A percentile compares a stretch with the other conserved stretches of the same genome.
Evolutionary conservation across 75 land plant species (phyloP).

Genomic region (Larix kaempferi): DNA sequence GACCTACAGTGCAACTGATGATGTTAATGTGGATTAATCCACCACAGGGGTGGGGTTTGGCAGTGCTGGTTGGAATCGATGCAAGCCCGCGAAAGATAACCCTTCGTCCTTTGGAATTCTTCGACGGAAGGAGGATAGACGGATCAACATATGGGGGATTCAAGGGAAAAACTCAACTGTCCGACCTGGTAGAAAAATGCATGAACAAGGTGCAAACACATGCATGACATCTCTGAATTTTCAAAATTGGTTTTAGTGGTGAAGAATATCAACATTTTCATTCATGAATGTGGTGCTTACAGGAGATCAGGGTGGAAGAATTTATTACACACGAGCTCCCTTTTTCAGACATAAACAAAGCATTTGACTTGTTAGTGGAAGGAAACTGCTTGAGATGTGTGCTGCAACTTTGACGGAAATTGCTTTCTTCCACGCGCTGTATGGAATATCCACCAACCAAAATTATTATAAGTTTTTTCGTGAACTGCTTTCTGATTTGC

Average conservation of each 20-base stretch:
- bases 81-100: constrained; percentile 4
- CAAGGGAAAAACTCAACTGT: constrained; percentile 15
- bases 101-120: constrained; percentile 11
- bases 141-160: constrained; percentile 22
- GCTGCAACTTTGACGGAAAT: too few relatives aligned
- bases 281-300: not conserved
- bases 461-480: too few relatives aligned
- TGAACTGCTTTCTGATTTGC: too few relatives aligned
- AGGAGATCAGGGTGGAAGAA: constrained; percentile 32
- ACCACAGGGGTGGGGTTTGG: constrained; percentile 33
- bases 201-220: constrained; percentile 19
- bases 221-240: not conserved
- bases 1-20: too few relatives aligned
- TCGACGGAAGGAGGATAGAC: constrained; percentile 16
- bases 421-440: too few relatives aligned
- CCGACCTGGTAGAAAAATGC: constrained; percentile 18
- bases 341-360: constrained; percentile 36
- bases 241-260: too few relatives aligned
- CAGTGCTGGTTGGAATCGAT: constrained; percentile 34
- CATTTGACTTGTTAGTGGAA: constrained; percentile 20
- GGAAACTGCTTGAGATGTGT: constrained; percentile 31
- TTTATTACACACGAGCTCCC: constrained; percentile 40
- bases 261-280: too few relatives aligned
- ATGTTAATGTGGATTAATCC: too few relatives aligned
- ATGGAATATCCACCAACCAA: too few relatives aligned